Conservation (phyloP, 2,329 filamentous ascomycete genomes). For the Claviceps sp. region DNA sequence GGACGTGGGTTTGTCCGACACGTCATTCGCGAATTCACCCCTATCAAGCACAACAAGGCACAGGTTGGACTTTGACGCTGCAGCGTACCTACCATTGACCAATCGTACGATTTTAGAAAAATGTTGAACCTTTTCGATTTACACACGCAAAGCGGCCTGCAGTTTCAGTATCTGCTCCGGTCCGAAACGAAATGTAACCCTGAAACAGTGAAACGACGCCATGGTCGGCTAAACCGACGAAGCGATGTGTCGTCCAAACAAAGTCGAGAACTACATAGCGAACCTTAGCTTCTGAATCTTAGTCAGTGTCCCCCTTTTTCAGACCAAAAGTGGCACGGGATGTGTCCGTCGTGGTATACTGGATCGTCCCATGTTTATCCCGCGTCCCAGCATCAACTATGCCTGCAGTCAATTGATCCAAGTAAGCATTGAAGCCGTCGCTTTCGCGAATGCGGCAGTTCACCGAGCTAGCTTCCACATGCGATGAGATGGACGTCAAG, state of each 20-base stretch:
- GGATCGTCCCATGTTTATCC: conserved; percentile 16
- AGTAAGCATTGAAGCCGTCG: conserved; percentile 19
- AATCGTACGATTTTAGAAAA: too few species aligned
- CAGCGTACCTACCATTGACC: too few species aligned
- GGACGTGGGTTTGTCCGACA: too few species aligned
- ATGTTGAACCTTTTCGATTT: too few species aligned
- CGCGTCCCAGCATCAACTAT: conserved; percentile 14
- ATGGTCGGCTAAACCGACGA: background rate
- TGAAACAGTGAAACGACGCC: too few species aligned
- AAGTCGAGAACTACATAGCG: background rate
- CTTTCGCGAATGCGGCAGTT: conserved; percentile 30
- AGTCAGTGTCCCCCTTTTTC: background rate
- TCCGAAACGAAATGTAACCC: too few species aligned
- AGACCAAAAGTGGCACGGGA: conserved; percentile 1
- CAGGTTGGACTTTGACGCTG: too few species aligned
- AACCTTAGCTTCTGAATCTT: background rate
- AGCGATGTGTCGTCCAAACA: background rate
- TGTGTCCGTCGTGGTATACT: conserved; percentile 12
- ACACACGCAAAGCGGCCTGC: too few species aligned
- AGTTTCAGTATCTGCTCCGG: too few species aligned
- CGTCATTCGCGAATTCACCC: too few species aligned
- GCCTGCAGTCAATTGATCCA: conserved; percentile 21
- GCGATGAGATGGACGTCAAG: conserved; percentile 30
- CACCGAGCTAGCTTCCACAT: conserved; percentile 30
- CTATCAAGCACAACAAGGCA: too few species aligned